Conservation (phyloP, 2,329 filamentous ascomycete genomes). For the Alternaria sp. region DNA sequence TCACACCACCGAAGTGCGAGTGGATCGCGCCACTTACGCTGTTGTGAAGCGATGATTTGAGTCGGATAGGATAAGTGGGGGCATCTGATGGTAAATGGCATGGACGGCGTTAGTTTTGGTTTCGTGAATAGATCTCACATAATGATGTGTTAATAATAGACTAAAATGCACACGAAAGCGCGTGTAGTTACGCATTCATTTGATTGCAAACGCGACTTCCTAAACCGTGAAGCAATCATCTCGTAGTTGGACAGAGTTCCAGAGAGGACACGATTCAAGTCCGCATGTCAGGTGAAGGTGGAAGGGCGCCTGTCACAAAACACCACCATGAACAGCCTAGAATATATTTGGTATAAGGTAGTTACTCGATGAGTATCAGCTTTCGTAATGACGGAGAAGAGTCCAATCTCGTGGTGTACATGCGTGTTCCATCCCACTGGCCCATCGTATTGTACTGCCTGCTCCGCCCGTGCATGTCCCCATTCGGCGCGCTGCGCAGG, state of each 20-base stretch:
- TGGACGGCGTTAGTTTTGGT: background rate
- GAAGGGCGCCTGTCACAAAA: background rate
- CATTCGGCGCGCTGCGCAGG: background rate
- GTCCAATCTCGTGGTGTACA: conserved; percentile 7
- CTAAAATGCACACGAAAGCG: background rate
- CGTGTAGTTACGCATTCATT: background rate
- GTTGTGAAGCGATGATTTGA: background rate
- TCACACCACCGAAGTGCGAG: conserved; percentile 77
- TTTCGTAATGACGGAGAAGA: conserved; percentile 2
- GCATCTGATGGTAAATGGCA: background rate
- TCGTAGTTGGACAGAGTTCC: background rate
- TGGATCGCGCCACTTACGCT: conserved; percentile 50
- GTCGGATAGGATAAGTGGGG: background rate
- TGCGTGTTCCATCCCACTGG: background rate
- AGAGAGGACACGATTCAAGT: background rate
- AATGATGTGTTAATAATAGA: background rate
- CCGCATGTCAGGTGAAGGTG: background rate
- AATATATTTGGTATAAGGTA: background rate
- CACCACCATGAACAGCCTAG: background rate
- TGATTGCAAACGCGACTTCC: background rate
- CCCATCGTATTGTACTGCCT: background rate
- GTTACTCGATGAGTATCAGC: background rate
- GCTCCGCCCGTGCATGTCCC: background rate
- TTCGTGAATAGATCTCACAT: background rate
- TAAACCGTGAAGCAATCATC: background rate